phyloP scores from a whole-genome alignment of 1,284 basidiomycete genomes.

The Ustilago trichophora region DNA sequence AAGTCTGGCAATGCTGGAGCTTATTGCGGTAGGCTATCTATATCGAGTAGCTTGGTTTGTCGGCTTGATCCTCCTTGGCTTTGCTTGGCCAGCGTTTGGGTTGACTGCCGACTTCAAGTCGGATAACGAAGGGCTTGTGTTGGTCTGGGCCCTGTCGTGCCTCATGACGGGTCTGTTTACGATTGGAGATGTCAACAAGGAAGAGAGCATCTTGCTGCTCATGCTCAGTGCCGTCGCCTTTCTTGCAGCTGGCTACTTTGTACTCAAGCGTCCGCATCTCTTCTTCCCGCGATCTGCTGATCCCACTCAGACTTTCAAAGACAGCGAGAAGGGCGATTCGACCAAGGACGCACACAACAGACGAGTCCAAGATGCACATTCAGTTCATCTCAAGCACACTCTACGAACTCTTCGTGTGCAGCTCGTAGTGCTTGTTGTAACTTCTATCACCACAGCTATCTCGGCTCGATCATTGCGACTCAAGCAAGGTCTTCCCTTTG shows the following conservation, averaged over 20 bases:
- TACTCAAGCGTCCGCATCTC: conserved; percentile 13
- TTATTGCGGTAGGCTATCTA: conserved; percentile 75
- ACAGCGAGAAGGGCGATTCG: not conserved
- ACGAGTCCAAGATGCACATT: conserved; percentile 6
- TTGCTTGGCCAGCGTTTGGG: conserved; percentile 71
- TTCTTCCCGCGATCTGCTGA: conserved; percentile 25
- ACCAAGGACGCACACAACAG: not conserved
- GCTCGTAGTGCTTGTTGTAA: conserved; percentile 69
- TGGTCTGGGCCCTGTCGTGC: conserved; percentile 73
- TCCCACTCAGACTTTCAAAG: not conserved
- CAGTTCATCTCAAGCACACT: conserved; percentile 37
- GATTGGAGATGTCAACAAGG: conserved; percentile 77
- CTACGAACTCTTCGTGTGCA: conserved; percentile 40
- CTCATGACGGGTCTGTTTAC: conserved; percentile 76
- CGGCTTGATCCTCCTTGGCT: conserved; percentile 75
- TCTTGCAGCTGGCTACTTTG: conserved; percentile 18
- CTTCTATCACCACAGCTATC: conserved; percentile 69
- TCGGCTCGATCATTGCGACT: conserved; percentile 74
- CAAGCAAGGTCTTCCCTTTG: conserved; percentile 75
- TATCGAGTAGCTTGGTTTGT: conserved; percentile 77
- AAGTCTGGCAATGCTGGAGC: conserved; percentile 66
- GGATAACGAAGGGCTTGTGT: conserved; percentile 62
- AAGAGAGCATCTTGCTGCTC: conserved; percentile 70
- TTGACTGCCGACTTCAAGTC: conserved; percentile 44
- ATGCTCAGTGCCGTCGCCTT: conserved; percentile 42